These are phyloP conservation scores for Striga asiatica DNA, from an alignment of 257 asterid species.

Conservation along the genomic window DNA sequence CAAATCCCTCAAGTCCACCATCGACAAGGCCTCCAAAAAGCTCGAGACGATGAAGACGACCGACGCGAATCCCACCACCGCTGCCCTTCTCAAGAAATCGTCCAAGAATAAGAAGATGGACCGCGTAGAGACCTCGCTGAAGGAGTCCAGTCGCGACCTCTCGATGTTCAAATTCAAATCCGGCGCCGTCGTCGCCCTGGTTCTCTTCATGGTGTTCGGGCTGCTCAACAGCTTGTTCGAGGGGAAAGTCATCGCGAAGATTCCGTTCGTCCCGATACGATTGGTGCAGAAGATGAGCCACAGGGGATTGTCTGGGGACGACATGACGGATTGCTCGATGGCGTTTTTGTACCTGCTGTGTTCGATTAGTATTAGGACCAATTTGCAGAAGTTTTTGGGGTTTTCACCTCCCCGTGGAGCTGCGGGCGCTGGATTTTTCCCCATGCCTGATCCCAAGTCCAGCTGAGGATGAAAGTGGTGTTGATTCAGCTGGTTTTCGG, in stretches of 20 bases:
- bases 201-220: slow-evolving; percentile 78
- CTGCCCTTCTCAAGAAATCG: slow-evolving; percentile 36
- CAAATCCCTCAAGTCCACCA: slow-evolving; percentile 86
- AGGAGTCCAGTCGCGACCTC: slow-evolving; percentile 86
- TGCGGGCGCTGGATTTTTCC: slow-evolving; percentile 80
- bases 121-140: slow-evolving; percentile 72
- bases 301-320: slow-evolving; percentile 77
- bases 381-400: slow-evolving; percentile 88
- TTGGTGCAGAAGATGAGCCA: slow-evolving; percentile 98
- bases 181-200: slow-evolving; percentile 86
- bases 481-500: slow-evolving; percentile 6
- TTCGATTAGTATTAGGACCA: slow-evolving; percentile 87
- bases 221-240: slow-evolving; percentile 75
- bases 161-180: slow-evolving; percentile 92
- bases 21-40: slow-evolving; percentile 95
- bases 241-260: slow-evolving; percentile 76
- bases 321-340: slow-evolving; percentile 98
- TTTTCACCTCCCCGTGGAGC: slow-evolving; percentile 98
- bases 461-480: no score
- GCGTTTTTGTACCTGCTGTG: slow-evolving; percentile 81
- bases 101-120: slow-evolving; percentile 79
- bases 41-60: slow-evolving; percentile 81
- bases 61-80: slow-evolving; percentile 24
- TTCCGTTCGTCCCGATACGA: slow-evolving; percentile 70
- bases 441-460: slow-evolving; percentile 77